These are phyloP conservation scores for Botrytis hyacinthi DNA, from an alignment of 2,329 filamentous ascomycete species.

Conservation along the genomic window DNA sequence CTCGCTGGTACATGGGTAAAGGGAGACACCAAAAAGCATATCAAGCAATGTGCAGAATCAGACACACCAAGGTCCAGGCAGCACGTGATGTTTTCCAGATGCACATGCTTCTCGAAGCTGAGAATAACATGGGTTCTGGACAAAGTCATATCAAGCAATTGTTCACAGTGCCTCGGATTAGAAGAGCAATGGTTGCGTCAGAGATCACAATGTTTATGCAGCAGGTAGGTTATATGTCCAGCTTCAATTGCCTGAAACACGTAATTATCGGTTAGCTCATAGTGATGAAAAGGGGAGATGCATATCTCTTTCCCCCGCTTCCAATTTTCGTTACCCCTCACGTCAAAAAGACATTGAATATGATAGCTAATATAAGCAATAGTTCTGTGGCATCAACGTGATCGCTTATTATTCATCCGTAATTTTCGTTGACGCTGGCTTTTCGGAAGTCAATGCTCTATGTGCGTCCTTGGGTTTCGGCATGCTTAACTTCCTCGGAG, in stretches of 20 bases:
- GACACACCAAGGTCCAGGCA: slow-evolving; percentile 53
- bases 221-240: background rate
- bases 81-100: slow-evolving; percentile 57
- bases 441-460: slow-evolving; percentile 52
- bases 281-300: background rate
- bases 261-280: background rate
- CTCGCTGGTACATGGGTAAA: slow-evolving; percentile 52
- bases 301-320: background rate
- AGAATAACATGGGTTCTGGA: slow-evolving; percentile 51
- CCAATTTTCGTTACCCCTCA: background rate
- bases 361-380: background rate
- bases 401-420: slow-evolving; percentile 61
- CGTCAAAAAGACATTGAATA: background rate
- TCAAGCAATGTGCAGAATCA: slow-evolving; percentile 46
- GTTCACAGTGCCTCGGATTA: slow-evolving; percentile 51
- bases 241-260: background rate
- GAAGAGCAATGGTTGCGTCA: slow-evolving; percentile 53
- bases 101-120: slow-evolving; percentile 56
- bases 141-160: slow-evolving; percentile 54
- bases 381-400: slow-evolving; percentile 52
- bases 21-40: slow-evolving; percentile 48
- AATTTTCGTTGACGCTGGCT: slow-evolving; percentile 57
- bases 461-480: slow-evolving; percentile 62
- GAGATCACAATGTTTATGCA: slow-evolving; percentile 68
- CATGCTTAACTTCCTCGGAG: slow-evolving; percentile 63